Percentiles rank a stretch among this genome's conserved stretches.
Conservation (phyloP, 1,139 yeast species). For the Taiozyma sp. region DNA sequence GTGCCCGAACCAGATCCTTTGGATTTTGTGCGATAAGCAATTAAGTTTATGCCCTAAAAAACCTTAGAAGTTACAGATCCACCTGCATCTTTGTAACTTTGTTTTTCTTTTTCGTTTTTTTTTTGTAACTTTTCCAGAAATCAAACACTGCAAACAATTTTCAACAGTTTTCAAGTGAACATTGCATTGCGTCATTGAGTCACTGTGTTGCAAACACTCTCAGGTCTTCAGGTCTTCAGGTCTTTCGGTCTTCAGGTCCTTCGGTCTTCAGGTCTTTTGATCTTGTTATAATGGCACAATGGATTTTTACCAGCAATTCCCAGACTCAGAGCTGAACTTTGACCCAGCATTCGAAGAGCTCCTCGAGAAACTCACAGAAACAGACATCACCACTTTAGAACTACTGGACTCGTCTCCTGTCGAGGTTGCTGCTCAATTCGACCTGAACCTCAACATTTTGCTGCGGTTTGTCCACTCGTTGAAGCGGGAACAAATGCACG, state of each 20-base stretch:
- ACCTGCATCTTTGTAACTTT: too few relatives aligned
- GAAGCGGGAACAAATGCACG: conserved; percentile 10
- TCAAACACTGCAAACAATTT: background rate
- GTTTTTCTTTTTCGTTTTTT: too few relatives aligned
- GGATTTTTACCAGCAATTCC: conserved; percentile 36
- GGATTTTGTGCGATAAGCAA: too few relatives aligned
- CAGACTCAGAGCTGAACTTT: conserved; percentile 27
- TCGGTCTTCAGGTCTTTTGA: too few relatives aligned
- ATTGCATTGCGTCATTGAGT: too few relatives aligned
- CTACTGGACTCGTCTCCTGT: conserved; percentile 33
- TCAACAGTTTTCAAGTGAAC: too few relatives aligned
- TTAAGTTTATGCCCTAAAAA: too few relatives aligned
- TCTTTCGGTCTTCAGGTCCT: too few relatives aligned
- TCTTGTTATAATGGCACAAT: conserved; percentile 15
- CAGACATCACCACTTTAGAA: conserved; percentile 36
- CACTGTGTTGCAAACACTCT: too few relatives aligned
- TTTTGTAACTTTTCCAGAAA: background rate
- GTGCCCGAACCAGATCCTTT: background rate
- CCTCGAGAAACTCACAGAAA: conserved; percentile 23
- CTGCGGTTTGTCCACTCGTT: conserved; percentile 31
- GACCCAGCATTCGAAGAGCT: conserved; percentile 26
- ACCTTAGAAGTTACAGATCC: too few relatives aligned
- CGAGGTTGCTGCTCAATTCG: conserved; percentile 27
- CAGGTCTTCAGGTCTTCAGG: too few relatives aligned
- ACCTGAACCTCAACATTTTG: conserved; percentile 27